phyloP scores from a whole-genome alignment of 345 rosid species.

The Populus simonii region DNA sequence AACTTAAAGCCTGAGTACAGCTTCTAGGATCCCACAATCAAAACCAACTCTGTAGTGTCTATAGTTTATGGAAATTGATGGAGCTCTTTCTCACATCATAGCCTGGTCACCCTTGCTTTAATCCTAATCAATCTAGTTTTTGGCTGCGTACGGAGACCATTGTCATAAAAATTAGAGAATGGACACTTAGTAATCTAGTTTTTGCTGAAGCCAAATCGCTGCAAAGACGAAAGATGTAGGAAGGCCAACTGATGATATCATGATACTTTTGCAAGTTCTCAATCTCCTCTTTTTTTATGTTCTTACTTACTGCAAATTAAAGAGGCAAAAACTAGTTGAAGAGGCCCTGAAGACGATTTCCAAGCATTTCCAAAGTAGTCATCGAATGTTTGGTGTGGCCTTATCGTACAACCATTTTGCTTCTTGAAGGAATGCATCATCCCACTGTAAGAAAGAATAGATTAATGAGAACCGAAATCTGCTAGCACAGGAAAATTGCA shows the following conservation, averaged over 20 bases:
- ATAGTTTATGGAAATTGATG: too few species aligned
- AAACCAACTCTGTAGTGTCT: too few species aligned
- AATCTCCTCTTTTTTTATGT: constrained; percentile 15
- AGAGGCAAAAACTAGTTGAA: constrained; percentile 27
- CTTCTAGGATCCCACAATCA: too few species aligned
- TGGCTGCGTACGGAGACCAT: too few species aligned
- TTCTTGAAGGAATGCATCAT: constrained; percentile 42
- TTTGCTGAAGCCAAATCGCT: constrained; percentile 39
- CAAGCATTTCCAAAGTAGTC: constrained; percentile 44
- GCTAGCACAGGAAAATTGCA: not conserved
- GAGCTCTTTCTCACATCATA: too few species aligned
- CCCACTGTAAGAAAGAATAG: constrained; percentile 30
- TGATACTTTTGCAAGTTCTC: constrained; percentile 23
- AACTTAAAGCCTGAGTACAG: too few species aligned
- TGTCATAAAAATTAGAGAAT: too few species aligned
- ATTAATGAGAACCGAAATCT: not conserved
- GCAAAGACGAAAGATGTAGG: constrained; percentile 37
- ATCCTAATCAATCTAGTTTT: too few species aligned
- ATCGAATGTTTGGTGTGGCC: constrained; percentile 26
- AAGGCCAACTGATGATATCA: constrained; percentile 33
- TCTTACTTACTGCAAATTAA: constrained; percentile 2
- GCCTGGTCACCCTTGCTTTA: too few species aligned
- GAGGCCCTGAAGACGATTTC: constrained; percentile 23
- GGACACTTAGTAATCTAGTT: too few species aligned
- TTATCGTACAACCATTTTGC: constrained; percentile 31